These are phyloP conservation scores for Draba incana DNA, from an alignment of 345 rosid genomes.

Conservation along the genomic window DNA sequence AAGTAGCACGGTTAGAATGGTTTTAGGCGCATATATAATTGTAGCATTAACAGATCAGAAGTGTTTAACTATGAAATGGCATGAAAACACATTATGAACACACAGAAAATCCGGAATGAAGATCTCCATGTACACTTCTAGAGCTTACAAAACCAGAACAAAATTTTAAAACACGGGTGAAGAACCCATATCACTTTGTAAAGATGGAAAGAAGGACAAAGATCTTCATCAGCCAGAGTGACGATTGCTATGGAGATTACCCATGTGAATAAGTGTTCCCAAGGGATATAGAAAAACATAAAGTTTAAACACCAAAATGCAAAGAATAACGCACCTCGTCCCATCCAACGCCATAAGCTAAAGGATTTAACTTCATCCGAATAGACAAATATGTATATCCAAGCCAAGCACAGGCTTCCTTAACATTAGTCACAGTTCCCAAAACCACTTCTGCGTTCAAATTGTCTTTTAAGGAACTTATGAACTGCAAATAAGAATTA, in stretches of 20 bases:
- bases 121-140: conserved; percentile 30
- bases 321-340: conserved; percentile 70
- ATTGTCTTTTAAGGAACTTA: conserved; percentile 90
- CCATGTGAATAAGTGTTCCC: conserved; percentile 16
- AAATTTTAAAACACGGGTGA: conserved; percentile 7
- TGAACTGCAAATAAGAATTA: conserved; percentile 64
- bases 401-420: conserved; percentile 99
- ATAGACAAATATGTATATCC: conserved; percentile 95
- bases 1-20: conserved; percentile 29
- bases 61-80: conserved; percentile 12
- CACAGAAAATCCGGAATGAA: conserved; percentile 3
- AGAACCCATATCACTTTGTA: conserved; percentile 12
- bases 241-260: conserved; percentile 14
- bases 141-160: conserved; percentile 25
- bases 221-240: conserved; percentile 19
- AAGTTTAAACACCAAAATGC: conserved; percentile 12
- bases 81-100: conserved; percentile 5
- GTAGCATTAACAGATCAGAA: conserved; percentile 12
- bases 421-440: conserved; percentile 98
- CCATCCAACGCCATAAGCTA: conserved; percentile 99
- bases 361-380: conserved; percentile 93
- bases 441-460: conserved; percentile 95
- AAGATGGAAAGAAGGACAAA: conserved; percentile 11
- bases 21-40: conserved; percentile 20
- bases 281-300: conserved; percentile 14